Conservation (phyloP, 116 monocot species). For the Posidonia oceanica region DNA sequence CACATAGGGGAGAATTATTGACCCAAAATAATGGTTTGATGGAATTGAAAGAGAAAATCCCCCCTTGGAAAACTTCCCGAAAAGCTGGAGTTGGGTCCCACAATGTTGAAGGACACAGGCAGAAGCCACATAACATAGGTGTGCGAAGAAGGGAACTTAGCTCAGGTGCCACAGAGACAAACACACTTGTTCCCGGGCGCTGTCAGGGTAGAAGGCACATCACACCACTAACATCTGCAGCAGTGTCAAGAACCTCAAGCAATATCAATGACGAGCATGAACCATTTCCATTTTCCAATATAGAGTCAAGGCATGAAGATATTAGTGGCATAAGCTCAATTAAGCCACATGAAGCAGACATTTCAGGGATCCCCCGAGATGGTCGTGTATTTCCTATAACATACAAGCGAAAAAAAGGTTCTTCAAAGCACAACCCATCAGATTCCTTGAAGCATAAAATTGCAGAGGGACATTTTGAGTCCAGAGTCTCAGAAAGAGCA, state of each 20-base stretch:
- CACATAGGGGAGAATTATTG: conserved; percentile 13
- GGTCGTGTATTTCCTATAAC: conserved; percentile 42
- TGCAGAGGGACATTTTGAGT: conserved; percentile 9
- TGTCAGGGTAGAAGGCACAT: conserved; percentile 7
- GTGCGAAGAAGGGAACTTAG: conserved; percentile 6
- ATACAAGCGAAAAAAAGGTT: conserved; percentile 58
- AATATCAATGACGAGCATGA: conserved; percentile 3
- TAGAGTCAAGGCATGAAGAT: conserved; percentile 10
- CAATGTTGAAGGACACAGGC: conserved; percentile 11
- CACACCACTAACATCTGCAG: conserved; percentile 16
- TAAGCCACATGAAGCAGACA: conserved; percentile 4
- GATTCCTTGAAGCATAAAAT: conserved; percentile 18
- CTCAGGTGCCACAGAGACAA: conserved; percentile 13
- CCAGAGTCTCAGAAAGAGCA: conserved; percentile 6
- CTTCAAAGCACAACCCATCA: conserved; percentile 23
- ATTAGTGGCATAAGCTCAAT: neutral
- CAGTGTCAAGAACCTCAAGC: conserved; percentile 7
- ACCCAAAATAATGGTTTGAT: conserved; percentile 5
- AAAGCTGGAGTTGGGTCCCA: conserved; percentile 8
- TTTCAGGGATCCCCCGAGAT: conserved; percentile 23
- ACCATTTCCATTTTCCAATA: conserved; percentile 8
- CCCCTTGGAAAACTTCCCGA: conserved; percentile 15
- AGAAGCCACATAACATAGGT: conserved; percentile 2
- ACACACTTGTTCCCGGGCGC: conserved; percentile 6
- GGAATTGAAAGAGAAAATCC: conserved; percentile 9